These are phyloP conservation scores for Pseudofabraea citricarpa DNA, from an alignment of 2,329 filamentous ascomycete species.

Conservation along the genomic window DNA sequence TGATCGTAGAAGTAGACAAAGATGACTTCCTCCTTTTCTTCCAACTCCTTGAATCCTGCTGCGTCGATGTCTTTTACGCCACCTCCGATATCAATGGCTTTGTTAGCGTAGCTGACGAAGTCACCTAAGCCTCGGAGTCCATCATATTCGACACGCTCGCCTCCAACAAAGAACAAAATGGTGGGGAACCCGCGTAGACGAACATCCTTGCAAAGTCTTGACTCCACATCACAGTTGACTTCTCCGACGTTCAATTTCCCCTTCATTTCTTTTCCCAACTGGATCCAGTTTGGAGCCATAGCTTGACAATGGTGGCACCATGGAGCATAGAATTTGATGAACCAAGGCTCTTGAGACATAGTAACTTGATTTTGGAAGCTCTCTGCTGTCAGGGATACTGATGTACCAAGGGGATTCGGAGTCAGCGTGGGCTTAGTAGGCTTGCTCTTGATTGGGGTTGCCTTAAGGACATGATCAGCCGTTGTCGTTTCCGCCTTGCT, in stretches of 20 bases:
- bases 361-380: slow-evolving; percentile 84
- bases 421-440: slow-evolving; percentile 44
- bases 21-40: slow-evolving; percentile 90
- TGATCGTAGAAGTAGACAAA: slow-evolving; percentile 98
- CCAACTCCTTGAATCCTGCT: slow-evolving; percentile 70
- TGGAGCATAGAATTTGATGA: slow-evolving; percentile 97
- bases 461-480: slow-evolving; percentile 15
- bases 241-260: slow-evolving; percentile 87
- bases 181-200: slow-evolving; percentile 78
- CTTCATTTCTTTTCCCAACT: slow-evolving; percentile 87
- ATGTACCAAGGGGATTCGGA: slow-evolving; percentile 72
- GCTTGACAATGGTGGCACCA: slow-evolving; percentile 97
- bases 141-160: slow-evolving; percentile 88
- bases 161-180: slow-evolving; percentile 86
- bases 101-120: slow-evolving; percentile 79
- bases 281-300: slow-evolving; percentile 83
- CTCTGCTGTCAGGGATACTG: slow-evolving; percentile 72
- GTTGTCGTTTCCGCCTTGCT: slow-evolving; percentile 16
- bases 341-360: slow-evolving; percentile 87
- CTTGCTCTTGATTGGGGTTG: slow-evolving; percentile 34
- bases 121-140: slow-evolving; percentile 90
- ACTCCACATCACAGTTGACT: slow-evolving; percentile 88
- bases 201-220: slow-evolving; percentile 87
- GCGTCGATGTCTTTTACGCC: slow-evolving; percentile 80
- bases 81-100: slow-evolving; percentile 70